Evolutionary conservation across 2,329 filamentous ascomycete genomes (phyloP), one percentile per base, ranked within the genome.

Genomic region (Rachicladosporium sp.): DNA sequence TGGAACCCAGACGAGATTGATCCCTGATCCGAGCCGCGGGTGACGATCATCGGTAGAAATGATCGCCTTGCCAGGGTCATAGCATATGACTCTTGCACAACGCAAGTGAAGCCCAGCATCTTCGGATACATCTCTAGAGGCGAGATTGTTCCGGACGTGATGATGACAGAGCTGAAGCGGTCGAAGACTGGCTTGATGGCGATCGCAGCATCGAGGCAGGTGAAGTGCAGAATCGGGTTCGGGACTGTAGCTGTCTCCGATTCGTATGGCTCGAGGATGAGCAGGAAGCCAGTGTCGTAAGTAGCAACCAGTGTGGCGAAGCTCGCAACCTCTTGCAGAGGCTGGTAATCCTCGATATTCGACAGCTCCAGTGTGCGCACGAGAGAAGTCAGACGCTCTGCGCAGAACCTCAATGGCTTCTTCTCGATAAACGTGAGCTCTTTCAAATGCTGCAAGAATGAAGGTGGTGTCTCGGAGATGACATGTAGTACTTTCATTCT

Each of bases 101-200:
- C 87, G 1, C 88, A 86, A 7, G 73, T 73, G 63, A 98, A 98
- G 38, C 86, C 82, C 19, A 98, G 78, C 88, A 98, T 98, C 56
- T 94, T 95, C 0, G 91, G 93, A 54, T 98, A 98, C 82, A 98
- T 98, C 58, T 98, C 93, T 3, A 98, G 66, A 0, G 91, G 91
- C 1, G 91, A 96, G 45, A 98, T 86, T 2, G 91, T 98, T 46
- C 91, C 91, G 0, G 91, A 96, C 0, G 91, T 98, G 58, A 98
- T 96, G 55, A 98, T 93, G 48, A 98, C 91, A 1, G 91, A 96
- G 60, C 85, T 88, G 61, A 98, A 98, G 37, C 91, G 80, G 43
- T 98, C 89, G 55, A 98, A 95, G 4, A 98, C 89, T 0, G 91
- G 91, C 46, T 91, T 93, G 55, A 98, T 98, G 32, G 93, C 91